Percentiles rank a stretch among this genome's conserved stretches.
phyloP scores from a whole-genome alignment of 768 basidiomycete genomes.

The Xerocomus potaroensis region DNA sequence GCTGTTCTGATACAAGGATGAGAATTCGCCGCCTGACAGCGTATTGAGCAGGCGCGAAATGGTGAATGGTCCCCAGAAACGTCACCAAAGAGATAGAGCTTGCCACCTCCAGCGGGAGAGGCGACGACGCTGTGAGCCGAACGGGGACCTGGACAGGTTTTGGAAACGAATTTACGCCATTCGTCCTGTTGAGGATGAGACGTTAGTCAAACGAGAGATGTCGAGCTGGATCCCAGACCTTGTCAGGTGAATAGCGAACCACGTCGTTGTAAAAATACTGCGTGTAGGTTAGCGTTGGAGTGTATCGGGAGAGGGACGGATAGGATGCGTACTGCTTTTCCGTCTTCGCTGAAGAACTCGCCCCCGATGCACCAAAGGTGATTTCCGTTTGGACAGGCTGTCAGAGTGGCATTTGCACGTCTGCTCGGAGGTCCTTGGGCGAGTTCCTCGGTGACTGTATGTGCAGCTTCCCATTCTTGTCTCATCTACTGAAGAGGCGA shows the following conservation, averaged over 20 bases:
- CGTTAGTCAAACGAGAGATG: not conserved
- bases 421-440: constrained; percentile 79
- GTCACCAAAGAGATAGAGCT: constrained; percentile 75
- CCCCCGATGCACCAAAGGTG: constrained; percentile 84
- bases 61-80: not conserved
- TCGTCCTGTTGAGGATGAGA: constrained; percentile 51
- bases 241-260: constrained; percentile 81
- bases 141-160: constrained; percentile 81
- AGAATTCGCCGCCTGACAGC: constrained; percentile 70
- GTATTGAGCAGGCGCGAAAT: not conserved
- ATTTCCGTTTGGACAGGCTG: constrained; percentile 74
- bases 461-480: constrained; percentile 78
- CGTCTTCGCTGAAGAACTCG: constrained; percentile 85
- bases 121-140: constrained; percentile 82
- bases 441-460: constrained; percentile 81
- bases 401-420: constrained; percentile 80
- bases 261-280: constrained; percentile 87
- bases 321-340: constrained; percentile 54
- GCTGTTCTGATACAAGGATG: constrained; percentile 73
- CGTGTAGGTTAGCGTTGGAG: not conserved
- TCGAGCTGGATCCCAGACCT: too few species aligned
- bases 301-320: not conserved
- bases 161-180: constrained; percentile 83
- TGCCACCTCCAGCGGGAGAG: constrained; percentile 75
- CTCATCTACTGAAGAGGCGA: constrained; percentile 54